Conservation (phyloP, 73 alveolate species). For the Paramecium octaurelia region DNA sequence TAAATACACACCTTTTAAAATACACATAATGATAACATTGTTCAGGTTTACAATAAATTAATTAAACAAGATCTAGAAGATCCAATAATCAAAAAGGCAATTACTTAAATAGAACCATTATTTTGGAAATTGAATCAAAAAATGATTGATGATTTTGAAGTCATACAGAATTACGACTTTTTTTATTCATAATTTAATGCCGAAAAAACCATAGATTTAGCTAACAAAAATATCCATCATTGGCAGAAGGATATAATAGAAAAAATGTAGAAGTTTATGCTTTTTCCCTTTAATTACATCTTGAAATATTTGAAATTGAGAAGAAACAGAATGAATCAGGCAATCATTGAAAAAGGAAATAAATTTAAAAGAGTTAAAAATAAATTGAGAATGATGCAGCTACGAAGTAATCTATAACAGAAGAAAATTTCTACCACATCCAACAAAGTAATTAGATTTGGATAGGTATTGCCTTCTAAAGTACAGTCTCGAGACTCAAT, state of each 20-base stretch:
- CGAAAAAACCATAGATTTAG: not conserved
- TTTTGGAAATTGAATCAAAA: not conserved
- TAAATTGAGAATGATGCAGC: not conserved
- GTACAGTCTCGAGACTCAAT: not conserved
- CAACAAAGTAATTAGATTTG: not conserved
- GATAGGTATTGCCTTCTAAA: not conserved
- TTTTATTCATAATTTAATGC: not conserved
- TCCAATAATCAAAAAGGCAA: not conserved
- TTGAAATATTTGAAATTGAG: not conserved
- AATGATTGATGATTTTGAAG: not conserved
- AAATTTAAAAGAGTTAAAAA: not conserved
- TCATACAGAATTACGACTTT: not conserved
- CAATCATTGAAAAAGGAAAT: not conserved
- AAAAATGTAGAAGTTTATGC: not conserved
- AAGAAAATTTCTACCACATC: not conserved
- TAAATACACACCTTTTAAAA: not conserved
- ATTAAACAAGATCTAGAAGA: not conserved
- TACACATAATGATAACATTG: not conserved
- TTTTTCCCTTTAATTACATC: not conserved
- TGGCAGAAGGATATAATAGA: not conserved
- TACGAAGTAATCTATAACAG: not conserved
- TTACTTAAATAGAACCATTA: not conserved
- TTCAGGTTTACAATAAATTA: not conserved
- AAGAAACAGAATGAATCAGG: constrained; percentile 12
- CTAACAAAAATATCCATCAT: not conserved